Percentiles rank a stretch among this genome's conserved stretches.
phyloP scores from a whole-genome alignment of 768 basidiomycete species.

The Lentinula boryana region DNA sequence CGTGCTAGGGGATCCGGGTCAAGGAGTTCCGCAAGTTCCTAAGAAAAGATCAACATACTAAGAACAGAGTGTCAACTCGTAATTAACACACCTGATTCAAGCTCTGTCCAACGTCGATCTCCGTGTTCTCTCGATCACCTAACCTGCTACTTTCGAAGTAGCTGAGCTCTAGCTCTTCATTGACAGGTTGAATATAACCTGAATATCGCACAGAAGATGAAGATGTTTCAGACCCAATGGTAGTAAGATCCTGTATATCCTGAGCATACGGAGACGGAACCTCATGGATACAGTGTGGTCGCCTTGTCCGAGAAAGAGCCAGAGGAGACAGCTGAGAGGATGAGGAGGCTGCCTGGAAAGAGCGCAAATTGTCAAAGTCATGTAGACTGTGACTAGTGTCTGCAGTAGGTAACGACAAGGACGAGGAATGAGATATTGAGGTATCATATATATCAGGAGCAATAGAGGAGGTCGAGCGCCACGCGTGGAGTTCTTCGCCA shows the following conservation, averaged over 20 bases:
- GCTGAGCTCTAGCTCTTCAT: constrained; percentile 45
- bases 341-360: not conserved
- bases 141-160: constrained; percentile 31
- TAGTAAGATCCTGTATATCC: not conserved
- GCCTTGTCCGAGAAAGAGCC: constrained; percentile 25
- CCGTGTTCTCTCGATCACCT: not conserved
- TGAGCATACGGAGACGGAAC: constrained; percentile 24
- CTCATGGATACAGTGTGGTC: constrained; percentile 46
- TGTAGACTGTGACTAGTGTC: not conserved
- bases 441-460: constrained; percentile 25
- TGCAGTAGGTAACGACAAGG: constrained; percentile 20
- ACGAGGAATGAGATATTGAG: constrained; percentile 20
- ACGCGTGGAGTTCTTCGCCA: not conserved
- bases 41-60: not conserved
- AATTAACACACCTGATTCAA: constrained; percentile 5
- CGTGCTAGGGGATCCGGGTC: constrained; percentile 24
- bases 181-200: constrained; percentile 51
- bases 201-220: constrained; percentile 35
- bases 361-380: not conserved
- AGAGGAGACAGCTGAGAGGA: constrained; percentile 16
- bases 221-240: constrained; percentile 1
- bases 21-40: not conserved
- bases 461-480: constrained; percentile 13
- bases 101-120: not conserved
- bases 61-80: not conserved